A percentile compares a stretch with the other conserved stretches of the same genome.
phyloP scores from a whole-genome alignment of 352 stramenopile genomes.

The Pythium scleroteichum region DNA sequence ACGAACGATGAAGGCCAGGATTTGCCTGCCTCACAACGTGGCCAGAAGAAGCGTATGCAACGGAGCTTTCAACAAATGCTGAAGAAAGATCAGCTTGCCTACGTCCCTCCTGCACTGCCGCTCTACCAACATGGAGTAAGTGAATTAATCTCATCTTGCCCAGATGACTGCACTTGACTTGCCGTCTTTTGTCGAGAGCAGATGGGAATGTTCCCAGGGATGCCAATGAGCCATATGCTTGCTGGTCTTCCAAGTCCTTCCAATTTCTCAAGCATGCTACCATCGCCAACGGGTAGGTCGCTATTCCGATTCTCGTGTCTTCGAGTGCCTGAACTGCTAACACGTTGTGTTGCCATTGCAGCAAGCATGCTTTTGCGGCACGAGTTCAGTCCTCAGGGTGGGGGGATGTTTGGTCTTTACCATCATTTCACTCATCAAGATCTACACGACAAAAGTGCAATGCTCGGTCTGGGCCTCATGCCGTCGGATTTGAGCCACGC shows the following conservation, averaged over 20 bases:
- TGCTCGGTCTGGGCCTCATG: conserved; percentile 61
- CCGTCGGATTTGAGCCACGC: conserved; percentile 56
- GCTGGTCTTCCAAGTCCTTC: conserved; percentile 62
- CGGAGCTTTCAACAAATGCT: conserved; percentile 78
- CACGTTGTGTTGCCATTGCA: conserved; percentile 23
- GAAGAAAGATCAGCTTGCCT: conserved; percentile 72
- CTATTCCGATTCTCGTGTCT: too few species aligned
- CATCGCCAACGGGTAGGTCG: conserved; percentile 75
- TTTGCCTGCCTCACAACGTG: conserved; percentile 40
- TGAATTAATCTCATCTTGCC: background rate
- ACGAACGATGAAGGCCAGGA: conserved; percentile 75
- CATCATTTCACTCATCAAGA: conserved; percentile 44
- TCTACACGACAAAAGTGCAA: conserved; percentile 56
- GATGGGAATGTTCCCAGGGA: conserved; percentile 65
- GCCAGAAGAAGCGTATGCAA: conserved; percentile 71
- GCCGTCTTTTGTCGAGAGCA: conserved; percentile 15
- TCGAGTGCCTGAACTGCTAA: too few species aligned
- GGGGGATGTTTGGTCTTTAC: conserved; percentile 41
- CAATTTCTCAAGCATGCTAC: conserved; percentile 72
- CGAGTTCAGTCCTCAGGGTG: conserved; percentile 72
- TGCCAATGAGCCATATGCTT: conserved; percentile 64
- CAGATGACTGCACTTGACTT: background rate
- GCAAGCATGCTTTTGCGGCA: conserved; percentile 75
- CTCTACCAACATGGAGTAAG: conserved; percentile 72
- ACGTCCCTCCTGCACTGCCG: conserved; percentile 62